Percentiles rank a stretch among this genome's conserved stretches.
Evolutionary conservation across 1,284 basidiomycete genomes (phyloP).

Genomic region (Ganoderma multipileum): DNA sequence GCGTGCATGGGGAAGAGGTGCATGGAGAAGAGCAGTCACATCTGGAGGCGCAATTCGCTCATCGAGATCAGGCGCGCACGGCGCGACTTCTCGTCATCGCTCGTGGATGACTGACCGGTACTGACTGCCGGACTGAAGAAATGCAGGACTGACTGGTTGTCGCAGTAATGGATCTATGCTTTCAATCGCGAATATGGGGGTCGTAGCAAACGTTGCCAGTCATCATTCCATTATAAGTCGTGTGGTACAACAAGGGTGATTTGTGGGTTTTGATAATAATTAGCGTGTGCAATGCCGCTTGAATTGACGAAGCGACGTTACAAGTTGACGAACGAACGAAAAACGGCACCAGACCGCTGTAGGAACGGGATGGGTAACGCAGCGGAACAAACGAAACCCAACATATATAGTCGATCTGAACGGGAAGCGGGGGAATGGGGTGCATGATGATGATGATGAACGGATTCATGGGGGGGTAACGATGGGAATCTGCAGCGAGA

Average conservation of each 20-base stretch:
- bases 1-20: slow-evolving; percentile 5
- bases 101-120: neutral
- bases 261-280: slow-evolving; percentile 20
- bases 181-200: neutral
- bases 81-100: too few species aligned
- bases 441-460: slow-evolving; percentile 17
- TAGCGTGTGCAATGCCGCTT: slow-evolving; percentile 38
- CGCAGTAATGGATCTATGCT: neutral
- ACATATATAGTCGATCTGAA: slow-evolving; percentile 27
- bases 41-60: neutral
- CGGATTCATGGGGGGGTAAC: slow-evolving; percentile 23
- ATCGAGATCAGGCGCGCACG: neutral
- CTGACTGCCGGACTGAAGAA: too few species aligned
- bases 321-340: slow-evolving; percentile 49
- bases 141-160: slow-evolving; percentile 3
- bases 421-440: slow-evolving; percentile 24
- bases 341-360: slow-evolving; percentile 58
- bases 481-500: slow-evolving; percentile 17
- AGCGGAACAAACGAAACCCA: slow-evolving; percentile 28
- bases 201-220: slow-evolving; percentile 21
- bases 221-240: slow-evolving; percentile 27
- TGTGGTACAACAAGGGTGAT: slow-evolving; percentile 24
- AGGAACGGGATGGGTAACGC: slow-evolving; percentile 29
- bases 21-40: slow-evolving; percentile 13
- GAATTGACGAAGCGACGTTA: slow-evolving; percentile 42